Evolutionary conservation across 2,329 filamentous ascomycete genomes (phyloP).

Genomic region (Colletotrichum camelliae): DNA sequence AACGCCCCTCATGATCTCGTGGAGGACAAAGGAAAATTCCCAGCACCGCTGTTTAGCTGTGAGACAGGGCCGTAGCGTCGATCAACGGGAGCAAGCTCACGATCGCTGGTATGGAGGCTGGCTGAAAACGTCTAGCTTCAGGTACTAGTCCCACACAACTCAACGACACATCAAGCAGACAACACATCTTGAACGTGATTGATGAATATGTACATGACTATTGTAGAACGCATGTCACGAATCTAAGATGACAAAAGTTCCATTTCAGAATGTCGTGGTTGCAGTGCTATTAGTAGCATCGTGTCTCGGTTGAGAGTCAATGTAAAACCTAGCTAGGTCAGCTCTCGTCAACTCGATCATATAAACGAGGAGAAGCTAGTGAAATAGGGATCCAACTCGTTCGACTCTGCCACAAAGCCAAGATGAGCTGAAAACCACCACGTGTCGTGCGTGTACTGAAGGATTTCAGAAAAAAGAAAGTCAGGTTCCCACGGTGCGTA

Average conservation of each 20-base stretch:
- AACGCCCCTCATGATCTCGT: neutral
- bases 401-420: neutral
- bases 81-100: neutral
- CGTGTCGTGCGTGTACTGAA: neutral
- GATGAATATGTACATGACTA: neutral
- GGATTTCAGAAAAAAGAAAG: neutral
- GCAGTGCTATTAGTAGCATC: neutral
- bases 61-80: neutral
- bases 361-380: neutral
- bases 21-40: neutral
- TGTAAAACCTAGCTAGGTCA: neutral
- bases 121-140: neutral
- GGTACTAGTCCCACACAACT: neutral
- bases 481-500: neutral
- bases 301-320: neutral
- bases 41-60: neutral
- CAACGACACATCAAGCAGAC: neutral
- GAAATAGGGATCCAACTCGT: neutral
- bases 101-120: neutral
- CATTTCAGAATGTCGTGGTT: neutral
- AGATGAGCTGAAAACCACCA: neutral
- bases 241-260: neutral
- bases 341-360: neutral
- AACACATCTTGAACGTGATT: neutral
- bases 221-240: neutral